Percentiles rank a stretch among this genome's conserved stretches.
These are phyloP conservation scores for Rhamnella rubrinervis DNA, from an alignment of 331 rosid species.

Conservation along the genomic window DNA sequence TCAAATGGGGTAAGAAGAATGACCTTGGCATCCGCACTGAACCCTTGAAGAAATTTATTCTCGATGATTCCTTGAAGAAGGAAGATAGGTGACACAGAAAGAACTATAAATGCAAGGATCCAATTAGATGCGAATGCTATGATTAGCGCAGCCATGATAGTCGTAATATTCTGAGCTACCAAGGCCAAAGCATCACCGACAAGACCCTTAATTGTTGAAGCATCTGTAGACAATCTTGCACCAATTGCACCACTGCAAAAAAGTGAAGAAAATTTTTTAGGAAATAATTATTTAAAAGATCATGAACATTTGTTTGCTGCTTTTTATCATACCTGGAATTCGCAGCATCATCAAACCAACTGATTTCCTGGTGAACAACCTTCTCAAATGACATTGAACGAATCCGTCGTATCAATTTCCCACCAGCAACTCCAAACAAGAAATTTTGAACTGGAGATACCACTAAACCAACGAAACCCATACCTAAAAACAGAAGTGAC, in stretches of 20 bases:
- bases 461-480: slow-evolving; percentile 40
- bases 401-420: slow-evolving; percentile 58
- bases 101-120: slow-evolving; percentile 44
- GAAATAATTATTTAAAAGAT: too few relatives aligned
- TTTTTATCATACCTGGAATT: too few relatives aligned
- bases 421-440: slow-evolving; percentile 77
- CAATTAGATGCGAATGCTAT: slow-evolving; percentile 61
- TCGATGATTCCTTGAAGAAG: slow-evolving; percentile 42
- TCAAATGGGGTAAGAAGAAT: not conserved
- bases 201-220: slow-evolving; percentile 61
- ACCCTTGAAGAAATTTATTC: slow-evolving; percentile 50
- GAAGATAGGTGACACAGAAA: slow-evolving; percentile 48
- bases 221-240: slow-evolving; percentile 79
- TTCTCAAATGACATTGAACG: slow-evolving; percentile 56
- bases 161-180: slow-evolving; percentile 49
- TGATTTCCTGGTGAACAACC: slow-evolving; percentile 65
- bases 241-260: slow-evolving; percentile 59
- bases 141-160: slow-evolving; percentile 39
- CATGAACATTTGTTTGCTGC: too few relatives aligned
- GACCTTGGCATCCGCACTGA: slow-evolving; percentile 68
- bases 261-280: too few relatives aligned
- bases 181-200: slow-evolving; percentile 75
- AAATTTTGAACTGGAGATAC: slow-evolving; percentile 38
- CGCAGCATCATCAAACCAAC: slow-evolving; percentile 37
- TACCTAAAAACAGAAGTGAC: slow-evolving; percentile 46